phyloP scores from a whole-genome alignment of 2,329 filamentous ascomycete species.

The Macroventuria anomochaeta region DNA sequence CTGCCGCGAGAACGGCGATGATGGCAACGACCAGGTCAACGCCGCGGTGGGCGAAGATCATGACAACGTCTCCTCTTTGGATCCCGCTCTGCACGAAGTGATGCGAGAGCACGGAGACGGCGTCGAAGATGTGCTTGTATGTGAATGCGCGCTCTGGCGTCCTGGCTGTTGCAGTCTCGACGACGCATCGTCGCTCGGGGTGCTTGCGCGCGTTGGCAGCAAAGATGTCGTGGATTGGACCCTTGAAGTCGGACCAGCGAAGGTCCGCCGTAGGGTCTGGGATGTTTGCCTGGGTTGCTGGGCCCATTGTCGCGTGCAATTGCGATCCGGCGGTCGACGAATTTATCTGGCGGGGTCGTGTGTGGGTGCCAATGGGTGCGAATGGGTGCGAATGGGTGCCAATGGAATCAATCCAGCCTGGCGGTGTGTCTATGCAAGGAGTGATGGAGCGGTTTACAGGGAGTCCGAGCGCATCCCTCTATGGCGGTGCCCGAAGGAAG shows the following conservation, averaged over 20 bases:
- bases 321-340: slow-evolving; percentile 14
- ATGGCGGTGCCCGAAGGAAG: slow-evolving; percentile 9
- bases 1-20: slow-evolving; percentile 73
- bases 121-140: slow-evolving; percentile 86
- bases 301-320: slow-evolving; percentile 40
- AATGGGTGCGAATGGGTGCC: too few species aligned
- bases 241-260: slow-evolving; percentile 69
- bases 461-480: slow-evolving; percentile 8
- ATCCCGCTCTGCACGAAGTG: slow-evolving; percentile 77
- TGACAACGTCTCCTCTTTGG: slow-evolving; percentile 83
- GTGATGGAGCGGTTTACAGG: neutral
- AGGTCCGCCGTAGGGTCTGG: slow-evolving; percentile 73
- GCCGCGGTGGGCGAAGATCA: slow-evolving; percentile 85
- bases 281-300: slow-evolving; percentile 40
- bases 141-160: slow-evolving; percentile 72
- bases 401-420: slow-evolving; percentile 15
- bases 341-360: slow-evolving; percentile 3
- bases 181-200: slow-evolving; percentile 72
- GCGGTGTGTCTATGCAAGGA: slow-evolving; percentile 2
- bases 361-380: slow-evolving; percentile 11
- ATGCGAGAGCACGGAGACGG: slow-evolving; percentile 80
- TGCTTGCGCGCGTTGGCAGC: slow-evolving; percentile 68
- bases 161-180: slow-evolving; percentile 65
- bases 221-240: slow-evolving; percentile 75
- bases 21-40: slow-evolving; percentile 79